Evolutionary conservation across 192 early-diverging fungal species (phyloP).

Genomic region (Cetraspora pellucida): DNA sequence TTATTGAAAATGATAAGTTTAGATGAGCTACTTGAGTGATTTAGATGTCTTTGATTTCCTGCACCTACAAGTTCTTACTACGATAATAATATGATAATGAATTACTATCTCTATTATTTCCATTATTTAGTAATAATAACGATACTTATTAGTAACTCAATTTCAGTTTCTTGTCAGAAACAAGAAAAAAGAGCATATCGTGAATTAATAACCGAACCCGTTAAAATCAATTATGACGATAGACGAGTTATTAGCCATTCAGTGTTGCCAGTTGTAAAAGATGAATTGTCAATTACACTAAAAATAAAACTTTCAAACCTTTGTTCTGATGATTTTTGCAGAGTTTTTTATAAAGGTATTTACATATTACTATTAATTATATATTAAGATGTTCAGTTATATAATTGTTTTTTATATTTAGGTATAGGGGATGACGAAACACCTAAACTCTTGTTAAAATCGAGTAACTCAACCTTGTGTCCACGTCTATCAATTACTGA

Average conservation of each 20-base stretch:
- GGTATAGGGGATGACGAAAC: not conserved
- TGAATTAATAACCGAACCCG: constrained; percentile 18
- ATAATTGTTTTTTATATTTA: constrained; percentile 15
- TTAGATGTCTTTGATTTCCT: too few relatives aligned
- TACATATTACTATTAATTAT: not conserved
- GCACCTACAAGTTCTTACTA: too few relatives aligned
- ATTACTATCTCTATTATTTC: too few relatives aligned
- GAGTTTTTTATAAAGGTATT: constrained; percentile 31
- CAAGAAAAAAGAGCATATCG: not conserved
- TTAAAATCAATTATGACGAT: not conserved
- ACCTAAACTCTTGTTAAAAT: constrained; percentile 13
- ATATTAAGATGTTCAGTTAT: not conserved
- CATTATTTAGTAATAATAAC: too few relatives aligned
- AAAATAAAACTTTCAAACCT: not conserved
- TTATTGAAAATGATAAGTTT: too few relatives aligned
- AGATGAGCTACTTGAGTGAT: too few relatives aligned
- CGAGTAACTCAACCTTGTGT: not conserved
- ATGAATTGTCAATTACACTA: constrained; percentile 24
- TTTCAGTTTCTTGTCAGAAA: too few relatives aligned
- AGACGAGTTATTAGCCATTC: not conserved
- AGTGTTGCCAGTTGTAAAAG: constrained; percentile 8
- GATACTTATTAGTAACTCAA: too few relatives aligned
- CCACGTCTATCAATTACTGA: not conserved
- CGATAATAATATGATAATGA: too few relatives aligned
- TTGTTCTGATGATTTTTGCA: not conserved